Base-by-base conservation (phyloP, 305 asterid species). In the Plantago lanceolata region DNA sequence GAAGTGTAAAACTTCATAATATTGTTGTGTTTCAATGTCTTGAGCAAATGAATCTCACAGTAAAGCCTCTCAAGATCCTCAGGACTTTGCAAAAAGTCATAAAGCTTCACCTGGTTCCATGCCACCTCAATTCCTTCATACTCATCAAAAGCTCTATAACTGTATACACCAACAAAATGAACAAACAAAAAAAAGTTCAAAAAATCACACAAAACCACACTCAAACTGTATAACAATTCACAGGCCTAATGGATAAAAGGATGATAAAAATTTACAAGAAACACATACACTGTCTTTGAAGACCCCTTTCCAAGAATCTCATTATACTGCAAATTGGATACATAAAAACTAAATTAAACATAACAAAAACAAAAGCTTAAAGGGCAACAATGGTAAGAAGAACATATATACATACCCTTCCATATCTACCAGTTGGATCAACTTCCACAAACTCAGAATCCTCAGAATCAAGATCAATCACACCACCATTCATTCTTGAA, bases 361-460 rank as follows among this genome's bases (percentile, higher is more conserved):
- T n/a, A n/a, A n/a, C n/a, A n/a, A n/a, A n/a, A 1, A 53, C 58
- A 53, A 31, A 7, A 31, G 1, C 2, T 6, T 7, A 31, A 69
- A 18, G n/a, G 24, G 24, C 19, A n/a, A n/a, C 61, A 61, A 50
- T 26, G 44, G 24, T 18, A n/a, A 67, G 51, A 59, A 47, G 15
- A 29, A 58, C 61, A 61, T 16, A 54, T 18, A 45, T 49, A 33
- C 78, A 63, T 78, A 91, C 98, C 90, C 95, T 89, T 75, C 93
- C 95, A 76, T 91, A 91, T 91, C 98, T 85, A 37, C 96, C 98
- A 59, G 92, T 79, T 14, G 98, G 98, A 86, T 91, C 98, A 75
- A 86, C 92, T 75, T 91, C 98, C 48, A 85, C 89, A 71, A 84
- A 88, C 63, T 82, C 96, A 58, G 92, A 76, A 74, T 79, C 81